Conservation (phyloP, 306 rosid genomes). For the Ceratonia siliqua region DNA sequence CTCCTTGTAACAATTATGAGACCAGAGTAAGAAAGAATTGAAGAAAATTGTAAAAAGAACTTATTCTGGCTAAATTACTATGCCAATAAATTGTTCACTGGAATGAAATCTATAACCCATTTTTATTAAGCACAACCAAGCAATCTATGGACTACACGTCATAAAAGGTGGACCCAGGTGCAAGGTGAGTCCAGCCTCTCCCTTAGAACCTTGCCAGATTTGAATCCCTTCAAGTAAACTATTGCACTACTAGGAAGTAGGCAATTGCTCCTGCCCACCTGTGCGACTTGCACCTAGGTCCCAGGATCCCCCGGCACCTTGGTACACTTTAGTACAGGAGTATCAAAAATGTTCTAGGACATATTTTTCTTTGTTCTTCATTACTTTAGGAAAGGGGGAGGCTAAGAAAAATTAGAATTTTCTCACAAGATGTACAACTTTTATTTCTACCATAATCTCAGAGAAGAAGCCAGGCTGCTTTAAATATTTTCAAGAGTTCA, state of each 20-base stretch:
- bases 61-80: neutral
- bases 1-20: neutral
- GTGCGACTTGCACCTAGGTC: neutral
- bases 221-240: neutral
- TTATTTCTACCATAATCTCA: constrained; percentile 7
- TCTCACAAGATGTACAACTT: constrained; percentile 2
- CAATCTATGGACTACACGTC: neutral
- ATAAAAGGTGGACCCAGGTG: neutral
- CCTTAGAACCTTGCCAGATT: neutral
- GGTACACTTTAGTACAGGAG: neutral
- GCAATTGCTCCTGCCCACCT: neutral
- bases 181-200: neutral
- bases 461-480: constrained; percentile 13
- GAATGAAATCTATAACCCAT: neutral
- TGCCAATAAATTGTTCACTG: neutral
- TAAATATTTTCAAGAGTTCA: constrained; percentile 27
- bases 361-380: neutral
- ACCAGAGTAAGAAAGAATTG: neutral
- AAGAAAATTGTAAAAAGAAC: neutral
- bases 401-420: constrained; percentile 3
- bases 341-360: neutral
- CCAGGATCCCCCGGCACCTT: neutral
- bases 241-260: neutral
- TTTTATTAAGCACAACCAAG: no score
- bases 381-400: neutral